A percentile compares a stretch with the other conserved stretches of the same genome.
Evolutionary conservation across 2,329 filamentous ascomycete genomes (phyloP).

Genomic region (Colletotrichum ledebouriae): DNA sequence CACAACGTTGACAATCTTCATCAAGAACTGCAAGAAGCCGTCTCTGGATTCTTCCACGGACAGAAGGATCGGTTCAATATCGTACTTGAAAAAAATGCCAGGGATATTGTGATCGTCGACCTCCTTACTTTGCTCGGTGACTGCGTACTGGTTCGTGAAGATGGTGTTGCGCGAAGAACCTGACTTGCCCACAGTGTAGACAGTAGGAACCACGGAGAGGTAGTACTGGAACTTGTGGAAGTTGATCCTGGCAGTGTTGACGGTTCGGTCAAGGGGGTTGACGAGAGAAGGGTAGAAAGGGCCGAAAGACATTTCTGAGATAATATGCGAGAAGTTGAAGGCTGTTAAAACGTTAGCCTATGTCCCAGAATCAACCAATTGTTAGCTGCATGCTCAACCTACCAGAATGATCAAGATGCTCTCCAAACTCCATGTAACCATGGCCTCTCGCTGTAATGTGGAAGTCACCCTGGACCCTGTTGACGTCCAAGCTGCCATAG

Average conservation of each 20-base stretch:
- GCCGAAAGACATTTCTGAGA: conserved; percentile 96
- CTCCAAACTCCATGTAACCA: conserved; percentile 86
- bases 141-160: conserved; percentile 97
- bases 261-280: conserved; percentile 94
- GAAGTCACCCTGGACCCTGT: conserved; percentile 98
- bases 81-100: conserved; percentile 98
- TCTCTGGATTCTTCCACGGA: conserved; percentile 86
- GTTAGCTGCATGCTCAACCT: conserved; percentile 52
- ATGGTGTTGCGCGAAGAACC: conserved; percentile 68
- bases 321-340: conserved; percentile 98
- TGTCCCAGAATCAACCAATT: neutral
- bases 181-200: conserved; percentile 78
- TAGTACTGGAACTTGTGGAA: conserved; percentile 99
- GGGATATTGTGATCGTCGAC: conserved; percentile 81
- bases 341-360: conserved; percentile 59
- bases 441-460: conserved; percentile 96
- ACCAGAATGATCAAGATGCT: conserved; percentile 86
- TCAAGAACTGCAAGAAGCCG: conserved; percentile 78
- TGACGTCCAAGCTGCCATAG: conserved; percentile 89
- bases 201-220: conserved; percentile 92
- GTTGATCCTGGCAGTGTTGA: conserved; percentile 79
- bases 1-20: conserved; percentile 91
- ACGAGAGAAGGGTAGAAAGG: conserved; percentile 94
- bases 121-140: conserved; percentile 85
- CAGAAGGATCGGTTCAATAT: conserved; percentile 95